A percentile compares a stretch with the other conserved stretches of the same genome.
These are phyloP conservation scores for Ocimum tenuiflorum DNA, from an alignment of 257 asterid genomes.

Conservation along the genomic window DNA sequence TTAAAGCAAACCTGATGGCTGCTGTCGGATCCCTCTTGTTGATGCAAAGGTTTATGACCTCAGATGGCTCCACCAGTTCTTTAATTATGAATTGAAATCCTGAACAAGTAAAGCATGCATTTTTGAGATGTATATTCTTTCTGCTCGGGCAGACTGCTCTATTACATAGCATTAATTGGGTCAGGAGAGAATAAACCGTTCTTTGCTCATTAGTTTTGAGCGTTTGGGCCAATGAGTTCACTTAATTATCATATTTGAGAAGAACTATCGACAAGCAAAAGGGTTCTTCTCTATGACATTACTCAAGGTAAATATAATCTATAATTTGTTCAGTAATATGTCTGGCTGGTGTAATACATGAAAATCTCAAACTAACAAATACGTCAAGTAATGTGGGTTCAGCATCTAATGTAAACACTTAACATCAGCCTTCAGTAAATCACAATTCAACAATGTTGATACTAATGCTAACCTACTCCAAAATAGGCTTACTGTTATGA, in stretches of 20 bases:
- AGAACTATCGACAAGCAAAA: background rate
- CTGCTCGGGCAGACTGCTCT: background rate
- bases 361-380: background rate
- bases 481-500: background rate
- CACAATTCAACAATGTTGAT: background rate
- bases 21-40: conserved; percentile 54
- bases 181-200: background rate
- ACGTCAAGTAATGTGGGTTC: too few species aligned
- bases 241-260: background rate
- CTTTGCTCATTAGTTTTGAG: background rate
- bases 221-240: background rate
- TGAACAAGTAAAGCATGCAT: conserved; percentile 31
- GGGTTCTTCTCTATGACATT: background rate
- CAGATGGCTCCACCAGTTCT: conserved; percentile 50
- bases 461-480: background rate
- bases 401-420: background rate
- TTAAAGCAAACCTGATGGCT: conserved; percentile 55
- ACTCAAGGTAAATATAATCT: background rate
- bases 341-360: too few species aligned
- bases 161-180: background rate
- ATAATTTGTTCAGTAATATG: background rate
- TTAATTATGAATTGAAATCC: conserved; percentile 51
- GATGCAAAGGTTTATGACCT: conserved; percentile 55
- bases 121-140: conserved; percentile 8
- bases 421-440: background rate